phyloP scores from a whole-genome alignment of 176 grass and related monocot genomes.

The Musa acuminata region DNA sequence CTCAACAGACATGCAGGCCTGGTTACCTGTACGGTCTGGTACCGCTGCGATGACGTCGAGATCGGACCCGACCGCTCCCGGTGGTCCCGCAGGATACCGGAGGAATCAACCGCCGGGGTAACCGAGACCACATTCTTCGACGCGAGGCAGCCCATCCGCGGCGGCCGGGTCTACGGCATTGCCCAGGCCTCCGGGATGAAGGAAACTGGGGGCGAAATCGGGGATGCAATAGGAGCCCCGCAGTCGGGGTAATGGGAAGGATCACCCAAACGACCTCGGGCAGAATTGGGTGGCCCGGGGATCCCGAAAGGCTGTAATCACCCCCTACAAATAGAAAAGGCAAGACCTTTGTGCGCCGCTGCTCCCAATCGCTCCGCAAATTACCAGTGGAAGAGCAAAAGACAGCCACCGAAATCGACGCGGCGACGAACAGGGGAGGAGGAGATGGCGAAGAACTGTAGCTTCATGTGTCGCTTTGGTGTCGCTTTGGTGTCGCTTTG shows the following conservation, averaged over 20 bases:
- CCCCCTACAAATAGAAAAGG: neutral
- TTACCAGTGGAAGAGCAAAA: neutral
- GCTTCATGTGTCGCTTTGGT: too few species aligned
- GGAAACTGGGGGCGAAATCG: neutral
- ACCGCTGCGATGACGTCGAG: slow-evolving; percentile 15
- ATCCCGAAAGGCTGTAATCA: neutral
- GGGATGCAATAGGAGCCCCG: neutral
- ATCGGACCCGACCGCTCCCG: neutral
- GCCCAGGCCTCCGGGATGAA: neutral
- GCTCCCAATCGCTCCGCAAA: neutral
- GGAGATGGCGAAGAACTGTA: neutral
- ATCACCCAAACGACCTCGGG: too few species aligned
- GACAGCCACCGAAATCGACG: slow-evolving; percentile 25
- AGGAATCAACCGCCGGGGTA: slow-evolving; percentile 49
- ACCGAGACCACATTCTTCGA: slow-evolving; percentile 75
- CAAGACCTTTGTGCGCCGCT: neutral
- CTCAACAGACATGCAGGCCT: too few species aligned
- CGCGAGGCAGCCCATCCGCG: slow-evolving; percentile 68
- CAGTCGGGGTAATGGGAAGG: neutral
- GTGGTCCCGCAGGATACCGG: slow-evolving; percentile 27
- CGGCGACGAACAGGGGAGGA: neutral
- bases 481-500: too few species aligned
- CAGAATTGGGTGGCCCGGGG: too few species aligned
- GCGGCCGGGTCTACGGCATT: neutral
- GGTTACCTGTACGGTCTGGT: too few species aligned